phyloP scores from a whole-genome alignment of 169 alveolate species.

The Cyclospora cayetanensis region DNA sequence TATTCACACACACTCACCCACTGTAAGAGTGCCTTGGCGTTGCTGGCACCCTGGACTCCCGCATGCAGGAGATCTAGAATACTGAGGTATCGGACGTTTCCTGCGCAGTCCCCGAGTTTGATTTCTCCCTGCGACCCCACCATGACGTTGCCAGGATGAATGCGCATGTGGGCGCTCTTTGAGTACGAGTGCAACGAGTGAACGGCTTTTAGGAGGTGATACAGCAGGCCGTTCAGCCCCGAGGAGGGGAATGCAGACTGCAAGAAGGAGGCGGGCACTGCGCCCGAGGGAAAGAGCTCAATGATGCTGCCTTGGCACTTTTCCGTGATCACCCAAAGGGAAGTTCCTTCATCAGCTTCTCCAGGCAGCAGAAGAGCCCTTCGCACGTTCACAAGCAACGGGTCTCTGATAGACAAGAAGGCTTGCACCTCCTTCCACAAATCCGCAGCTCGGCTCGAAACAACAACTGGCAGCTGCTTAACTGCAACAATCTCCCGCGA shows the following conservation, averaged over 20 bases:
- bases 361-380: conserved; percentile 2
- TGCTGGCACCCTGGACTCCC: conserved; percentile 56
- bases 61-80: conserved; percentile 24
- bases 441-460: background rate
- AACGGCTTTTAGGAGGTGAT: background rate
- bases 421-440: conserved; percentile 4
- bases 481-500: conserved; percentile 39
- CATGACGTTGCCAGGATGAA: conserved; percentile 59
- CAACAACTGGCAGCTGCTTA: conserved; percentile 55
- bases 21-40: conserved; percentile 43
- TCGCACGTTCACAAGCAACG: conserved; percentile 19
- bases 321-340: conserved; percentile 27
- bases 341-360: conserved; percentile 45
- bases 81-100: conserved; percentile 44
- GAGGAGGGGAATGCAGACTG: background rate
- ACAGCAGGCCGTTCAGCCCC: background rate
- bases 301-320: conserved; percentile 22
- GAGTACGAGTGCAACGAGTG: background rate
- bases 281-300: background rate
- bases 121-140: background rate
- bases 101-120: conserved; percentile 55
- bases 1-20: too few species aligned
- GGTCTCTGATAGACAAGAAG: conserved; percentile 6
- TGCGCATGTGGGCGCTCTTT: conserved; percentile 20
- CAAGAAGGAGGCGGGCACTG: background rate